phyloP scores from a whole-genome alignment of 768 basidiomycete genomes.

The Boletus fagicola region DNA sequence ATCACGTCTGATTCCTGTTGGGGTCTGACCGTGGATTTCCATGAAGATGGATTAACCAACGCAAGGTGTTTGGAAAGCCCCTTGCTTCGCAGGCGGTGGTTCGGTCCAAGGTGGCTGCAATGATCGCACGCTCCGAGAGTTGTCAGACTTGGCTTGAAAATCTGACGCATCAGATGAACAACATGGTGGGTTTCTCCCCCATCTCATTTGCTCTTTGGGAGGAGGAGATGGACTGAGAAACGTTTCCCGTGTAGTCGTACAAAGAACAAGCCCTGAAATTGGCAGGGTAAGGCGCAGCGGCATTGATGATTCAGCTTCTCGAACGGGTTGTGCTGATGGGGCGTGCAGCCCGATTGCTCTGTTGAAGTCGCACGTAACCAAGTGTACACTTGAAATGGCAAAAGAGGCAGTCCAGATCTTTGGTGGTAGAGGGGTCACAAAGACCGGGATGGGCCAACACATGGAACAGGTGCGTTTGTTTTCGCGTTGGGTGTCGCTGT shows the following conservation, averaged over 20 bases:
- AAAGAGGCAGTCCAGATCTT: neutral
- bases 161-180: slow-evolving; percentile 77
- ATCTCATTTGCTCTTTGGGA: neutral
- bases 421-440: slow-evolving; percentile 83
- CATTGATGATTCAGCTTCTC: neutral
- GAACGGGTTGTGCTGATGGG: neutral
- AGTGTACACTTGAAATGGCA: slow-evolving; percentile 20
- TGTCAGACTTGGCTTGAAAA: slow-evolving; percentile 78
- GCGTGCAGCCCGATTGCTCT: slow-evolving; percentile 47
- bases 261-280: slow-evolving; percentile 64
- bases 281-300: slow-evolving; percentile 49
- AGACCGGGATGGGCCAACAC: slow-evolving; percentile 74
- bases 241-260: slow-evolving; percentile 45
- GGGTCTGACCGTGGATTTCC: neutral
- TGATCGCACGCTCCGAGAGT: slow-evolving; percentile 69
- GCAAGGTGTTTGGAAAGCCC: slow-evolving; percentile 77
- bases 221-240: slow-evolving; percentile 18
- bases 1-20: neutral
- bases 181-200: slow-evolving; percentile 51
- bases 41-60: slow-evolving; percentile 68
- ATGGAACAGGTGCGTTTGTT: slow-evolving; percentile 64
- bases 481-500: slow-evolving; percentile 16
- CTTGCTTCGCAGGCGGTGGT: slow-evolving; percentile 69
- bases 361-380: slow-evolving; percentile 57
- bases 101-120: slow-evolving; percentile 68